Conservation (phyloP, 108 stramenopile genomes). For the Nitzschia sp. region DNA sequence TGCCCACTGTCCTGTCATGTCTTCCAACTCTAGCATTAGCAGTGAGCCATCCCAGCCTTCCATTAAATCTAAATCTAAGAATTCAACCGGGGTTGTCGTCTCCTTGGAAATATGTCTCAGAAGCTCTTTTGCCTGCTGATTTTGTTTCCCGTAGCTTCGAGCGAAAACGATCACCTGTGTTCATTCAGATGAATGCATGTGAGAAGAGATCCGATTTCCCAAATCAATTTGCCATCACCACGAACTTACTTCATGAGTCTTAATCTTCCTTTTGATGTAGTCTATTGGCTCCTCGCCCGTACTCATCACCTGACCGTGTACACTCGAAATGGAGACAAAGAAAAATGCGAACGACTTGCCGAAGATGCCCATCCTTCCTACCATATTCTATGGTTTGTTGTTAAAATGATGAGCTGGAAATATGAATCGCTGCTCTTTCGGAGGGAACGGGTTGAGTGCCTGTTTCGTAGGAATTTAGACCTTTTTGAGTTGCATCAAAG, state of each 20-base stretch:
- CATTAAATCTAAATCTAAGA: constrained; percentile 34
- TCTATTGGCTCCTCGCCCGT: constrained; percentile 22
- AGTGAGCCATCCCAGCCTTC: constrained; percentile 29
- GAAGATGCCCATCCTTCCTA: too few species aligned
- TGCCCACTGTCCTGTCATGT: constrained; percentile 34
- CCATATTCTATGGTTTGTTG: too few species aligned
- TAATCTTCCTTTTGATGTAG: constrained; percentile 21
- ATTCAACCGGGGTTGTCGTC: constrained; percentile 17
- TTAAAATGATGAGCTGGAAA: too few species aligned
- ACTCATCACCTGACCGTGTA: constrained; percentile 21
- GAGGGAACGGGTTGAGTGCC: too few species aligned
- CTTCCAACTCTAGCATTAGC: constrained; percentile 27
- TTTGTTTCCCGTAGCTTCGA: constrained; percentile 35
- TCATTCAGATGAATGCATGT: background rate
- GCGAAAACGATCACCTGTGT: constrained; percentile 38
- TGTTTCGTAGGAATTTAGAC: too few species aligned
- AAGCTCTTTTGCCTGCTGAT: constrained; percentile 22
- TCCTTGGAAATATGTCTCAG: constrained; percentile 13
- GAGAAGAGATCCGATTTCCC: background rate
- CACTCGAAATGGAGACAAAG: too few species aligned
- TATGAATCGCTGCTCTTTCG: too few species aligned
- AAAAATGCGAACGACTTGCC: too few species aligned
- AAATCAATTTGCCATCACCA: background rate
- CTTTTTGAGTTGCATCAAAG: too few species aligned
- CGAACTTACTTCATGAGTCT: constrained; percentile 33